Conservation (phyloP, 2,329 filamentous ascomycete genomes). For the Pseudogymnoascus sp. region DNA sequence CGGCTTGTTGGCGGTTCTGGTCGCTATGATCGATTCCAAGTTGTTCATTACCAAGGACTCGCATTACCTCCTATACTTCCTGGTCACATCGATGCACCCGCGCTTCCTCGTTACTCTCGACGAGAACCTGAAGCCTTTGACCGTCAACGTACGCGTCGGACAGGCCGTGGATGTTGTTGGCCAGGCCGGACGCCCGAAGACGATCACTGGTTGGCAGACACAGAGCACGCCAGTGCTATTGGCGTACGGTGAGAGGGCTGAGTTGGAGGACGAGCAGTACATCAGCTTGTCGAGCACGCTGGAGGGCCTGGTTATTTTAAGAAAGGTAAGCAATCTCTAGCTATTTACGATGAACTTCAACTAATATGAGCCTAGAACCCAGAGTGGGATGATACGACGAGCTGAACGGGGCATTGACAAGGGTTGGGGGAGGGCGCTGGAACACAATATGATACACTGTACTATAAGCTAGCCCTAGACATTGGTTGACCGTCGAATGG, state of each 20-base stretch:
- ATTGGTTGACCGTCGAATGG: constrained; percentile 8
- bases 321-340: constrained; percentile 61
- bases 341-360: neutral
- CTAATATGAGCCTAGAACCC: constrained; percentile 30
- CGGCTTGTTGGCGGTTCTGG: constrained; percentile 78
- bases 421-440: constrained; percentile 2
- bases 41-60: constrained; percentile 58
- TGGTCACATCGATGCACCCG: constrained; percentile 94
- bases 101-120: constrained; percentile 94
- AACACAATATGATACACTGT: constrained; percentile 9
- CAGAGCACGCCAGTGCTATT: constrained; percentile 97
- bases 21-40: constrained; percentile 93
- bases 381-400: constrained; percentile 31
- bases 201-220: constrained; percentile 98
- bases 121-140: constrained; percentile 86
- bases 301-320: constrained; percentile 90
- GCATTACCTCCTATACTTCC: constrained; percentile 95
- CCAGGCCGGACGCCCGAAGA: constrained; percentile 94
- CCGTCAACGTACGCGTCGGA: constrained; percentile 92
- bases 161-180: constrained; percentile 98
- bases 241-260: constrained; percentile 89
- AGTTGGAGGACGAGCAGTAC: constrained; percentile 97
- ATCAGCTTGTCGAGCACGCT: constrained; percentile 83
- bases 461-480: constrained; percentile 8
- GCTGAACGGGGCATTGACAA: constrained; percentile 8